Conservation (phyloP, 306 rosid species). For the Prunus mongolica region DNA sequence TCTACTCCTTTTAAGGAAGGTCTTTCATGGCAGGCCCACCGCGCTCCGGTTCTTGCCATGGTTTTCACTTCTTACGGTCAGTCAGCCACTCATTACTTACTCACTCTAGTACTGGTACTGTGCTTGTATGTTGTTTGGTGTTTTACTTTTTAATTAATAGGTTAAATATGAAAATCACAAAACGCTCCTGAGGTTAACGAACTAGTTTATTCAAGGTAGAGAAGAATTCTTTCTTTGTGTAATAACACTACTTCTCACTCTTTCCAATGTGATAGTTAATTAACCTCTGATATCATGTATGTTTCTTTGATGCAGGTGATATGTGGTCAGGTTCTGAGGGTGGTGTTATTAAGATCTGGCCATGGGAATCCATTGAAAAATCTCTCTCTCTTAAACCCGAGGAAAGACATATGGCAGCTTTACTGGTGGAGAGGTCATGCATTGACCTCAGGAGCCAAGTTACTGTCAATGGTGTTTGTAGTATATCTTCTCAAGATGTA, state of each 20-base stretch:
- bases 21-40: conserved; percentile 96
- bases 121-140: not conserved
- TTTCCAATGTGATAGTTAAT: not conserved
- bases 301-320: conserved; percentile 56
- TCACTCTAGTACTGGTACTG: not conserved
- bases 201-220: too few species aligned
- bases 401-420: conserved; percentile 96
- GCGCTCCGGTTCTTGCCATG: conserved; percentile 81
- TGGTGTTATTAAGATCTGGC: conserved; percentile 87
- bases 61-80: conserved; percentile 59
- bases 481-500: conserved; percentile 92
- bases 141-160: too few species aligned
- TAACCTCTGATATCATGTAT: not conserved
- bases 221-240: too few species aligned
- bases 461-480: conserved; percentile 86
- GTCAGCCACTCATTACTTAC: not conserved
- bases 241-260: too few species aligned
- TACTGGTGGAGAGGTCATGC: conserved; percentile 86
- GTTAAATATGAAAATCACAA: too few species aligned
- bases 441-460: conserved; percentile 81
- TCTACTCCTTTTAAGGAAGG: conserved; percentile 85
- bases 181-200: too few species aligned
- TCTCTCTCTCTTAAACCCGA: conserved; percentile 81
- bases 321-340: conserved; percentile 96
- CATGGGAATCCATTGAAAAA: conserved; percentile 92